phyloP scores from a whole-genome alignment of 148 eudicot species.

The Euryodendron excelsum region DNA sequence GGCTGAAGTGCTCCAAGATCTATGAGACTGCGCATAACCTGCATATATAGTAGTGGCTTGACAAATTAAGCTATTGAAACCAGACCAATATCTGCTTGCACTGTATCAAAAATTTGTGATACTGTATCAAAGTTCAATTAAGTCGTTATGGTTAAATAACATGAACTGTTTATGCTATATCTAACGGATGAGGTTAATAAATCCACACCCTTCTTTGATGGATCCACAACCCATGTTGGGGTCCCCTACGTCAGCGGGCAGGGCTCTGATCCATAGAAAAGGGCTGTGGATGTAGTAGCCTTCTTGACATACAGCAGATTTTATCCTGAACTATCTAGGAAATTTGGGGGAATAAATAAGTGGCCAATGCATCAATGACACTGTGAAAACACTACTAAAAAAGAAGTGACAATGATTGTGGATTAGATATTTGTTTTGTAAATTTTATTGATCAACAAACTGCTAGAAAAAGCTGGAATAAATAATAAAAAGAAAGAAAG shows the following conservation, averaged over 20 bases:
- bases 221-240: neutral
- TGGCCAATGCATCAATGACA: neutral
- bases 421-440: neutral
- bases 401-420: neutral
- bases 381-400: neutral
- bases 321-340: neutral
- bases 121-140: neutral
- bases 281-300: neutral
- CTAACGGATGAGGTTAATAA: neutral
- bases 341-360: neutral
- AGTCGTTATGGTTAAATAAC: neutral
- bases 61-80: neutral
- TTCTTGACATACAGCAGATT: neutral
- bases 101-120: neutral
- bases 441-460: neutral
- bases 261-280: neutral
- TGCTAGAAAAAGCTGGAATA: conserved; percentile 1
- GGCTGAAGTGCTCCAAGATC: conserved; percentile 98
- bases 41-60: conserved; percentile 15
- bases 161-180: neutral
- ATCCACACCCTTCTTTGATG: neutral
- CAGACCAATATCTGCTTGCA: conserved; percentile 9
- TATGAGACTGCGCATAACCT: conserved; percentile 83
- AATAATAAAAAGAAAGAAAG: neutral
- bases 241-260: neutral